These are phyloP conservation scores for Irpex sp. DNA, from an alignment of 1,284 basidiomycete genomes.

Conservation along the genomic window DNA sequence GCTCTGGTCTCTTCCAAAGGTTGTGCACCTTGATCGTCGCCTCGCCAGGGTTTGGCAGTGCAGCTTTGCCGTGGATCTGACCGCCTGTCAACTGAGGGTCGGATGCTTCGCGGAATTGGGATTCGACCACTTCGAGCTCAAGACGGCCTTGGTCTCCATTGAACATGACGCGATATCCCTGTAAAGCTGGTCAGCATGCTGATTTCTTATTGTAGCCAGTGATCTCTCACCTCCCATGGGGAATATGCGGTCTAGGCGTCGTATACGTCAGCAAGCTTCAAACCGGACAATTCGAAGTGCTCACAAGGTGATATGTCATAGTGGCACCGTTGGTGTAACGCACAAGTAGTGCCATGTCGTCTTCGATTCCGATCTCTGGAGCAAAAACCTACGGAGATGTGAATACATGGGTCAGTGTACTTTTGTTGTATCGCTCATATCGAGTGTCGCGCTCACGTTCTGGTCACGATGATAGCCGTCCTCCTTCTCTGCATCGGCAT, in stretches of 20 bases:
- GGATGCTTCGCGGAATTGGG: slow-evolving; percentile 30
- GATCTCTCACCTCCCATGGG: slow-evolving; percentile 33
- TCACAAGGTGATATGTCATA: slow-evolving; percentile 50
- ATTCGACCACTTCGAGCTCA: slow-evolving; percentile 53
- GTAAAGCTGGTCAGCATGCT: background rate
- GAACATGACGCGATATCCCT: slow-evolving; percentile 51
- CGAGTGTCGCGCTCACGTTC: slow-evolving; percentile 28
- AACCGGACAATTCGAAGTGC: background rate
- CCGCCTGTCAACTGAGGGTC: slow-evolving; percentile 32
- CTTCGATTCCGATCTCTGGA: slow-evolving; percentile 49
- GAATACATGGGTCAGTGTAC: background rate
- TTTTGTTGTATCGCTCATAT: background rate
- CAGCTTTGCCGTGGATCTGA: slow-evolving; percentile 40
- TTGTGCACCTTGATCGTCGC: slow-evolving; percentile 43
- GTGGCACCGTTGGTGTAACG: slow-evolving; percentile 45
- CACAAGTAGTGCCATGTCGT: slow-evolving; percentile 52
- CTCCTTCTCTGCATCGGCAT: slow-evolving; percentile 39
- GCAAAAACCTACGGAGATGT: slow-evolving; percentile 39
- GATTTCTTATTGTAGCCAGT: background rate
- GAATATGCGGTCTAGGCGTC: slow-evolving; percentile 34
- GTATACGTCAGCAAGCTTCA: background rate
- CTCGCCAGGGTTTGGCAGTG: slow-evolving; percentile 43
- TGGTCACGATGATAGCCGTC: slow-evolving; percentile 43
- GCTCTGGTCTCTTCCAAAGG: slow-evolving; percentile 41
- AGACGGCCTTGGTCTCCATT: slow-evolving; percentile 51